phyloP scores from a whole-genome alignment of 768 basidiomycete species.

The Auriculariales sp. region DNA sequence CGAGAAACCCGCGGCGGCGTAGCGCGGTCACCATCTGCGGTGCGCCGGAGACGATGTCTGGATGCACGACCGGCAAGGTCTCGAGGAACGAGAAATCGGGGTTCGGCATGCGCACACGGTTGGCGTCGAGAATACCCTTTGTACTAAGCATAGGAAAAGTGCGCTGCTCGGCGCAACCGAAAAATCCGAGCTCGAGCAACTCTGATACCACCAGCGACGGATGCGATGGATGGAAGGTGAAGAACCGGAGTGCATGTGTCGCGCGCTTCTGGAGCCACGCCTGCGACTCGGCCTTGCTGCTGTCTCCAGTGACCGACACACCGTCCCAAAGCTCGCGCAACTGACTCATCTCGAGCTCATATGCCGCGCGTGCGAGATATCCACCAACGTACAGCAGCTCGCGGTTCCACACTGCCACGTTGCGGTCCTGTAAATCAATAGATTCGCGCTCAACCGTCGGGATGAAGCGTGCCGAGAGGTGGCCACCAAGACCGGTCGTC shows the following conservation, averaged over 20 bases:
- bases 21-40: constrained; percentile 46
- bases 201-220: constrained; percentile 68
- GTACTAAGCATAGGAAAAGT: constrained; percentile 63
- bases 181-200: constrained; percentile 66
- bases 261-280: constrained; percentile 42
- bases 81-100: constrained; percentile 65
- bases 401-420: constrained; percentile 83
- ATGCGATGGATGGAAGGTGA: constrained; percentile 78
- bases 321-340: constrained; percentile 49
- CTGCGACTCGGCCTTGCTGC: constrained; percentile 25
- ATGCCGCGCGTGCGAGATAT: constrained; percentile 65
- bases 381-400: constrained; percentile 80
- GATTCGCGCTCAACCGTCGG: constrained; percentile 94
- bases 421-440: constrained; percentile 69
- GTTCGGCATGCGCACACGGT: constrained; percentile 61
- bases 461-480: constrained; percentile 73
- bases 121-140: constrained; percentile 50
- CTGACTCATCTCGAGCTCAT: constrained; percentile 62
- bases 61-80: constrained; percentile 58
- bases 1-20: constrained; percentile 48
- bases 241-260: constrained; percentile 75
- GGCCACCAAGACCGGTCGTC: constrained; percentile 68
- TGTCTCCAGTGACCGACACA: constrained; percentile 16
- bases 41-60: constrained; percentile 40
- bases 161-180: constrained; percentile 35